These are phyloP conservation scores for Cryptococcus sp. DNA, from an alignment of 1,284 basidiomycete species.

Conservation along the genomic window DNA sequence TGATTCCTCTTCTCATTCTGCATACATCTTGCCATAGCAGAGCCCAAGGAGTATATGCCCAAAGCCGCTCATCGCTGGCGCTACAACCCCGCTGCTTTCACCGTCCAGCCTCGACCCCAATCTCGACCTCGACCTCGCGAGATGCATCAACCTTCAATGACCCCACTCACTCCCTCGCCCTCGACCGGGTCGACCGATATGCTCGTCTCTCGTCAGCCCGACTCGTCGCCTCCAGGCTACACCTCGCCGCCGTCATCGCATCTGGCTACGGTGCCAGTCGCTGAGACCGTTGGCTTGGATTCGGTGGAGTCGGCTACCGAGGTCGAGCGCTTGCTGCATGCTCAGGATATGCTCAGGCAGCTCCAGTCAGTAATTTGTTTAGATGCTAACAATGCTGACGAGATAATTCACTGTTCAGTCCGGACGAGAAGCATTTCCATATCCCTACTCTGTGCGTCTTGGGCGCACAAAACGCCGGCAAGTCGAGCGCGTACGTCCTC, in stretches of 20 bases:
- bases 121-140: background rate
- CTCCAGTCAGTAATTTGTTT: slow-evolving; percentile 3
- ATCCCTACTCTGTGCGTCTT: slow-evolving; percentile 21
- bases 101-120: background rate
- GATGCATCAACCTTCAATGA: background rate
- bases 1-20: too few relatives aligned
- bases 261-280: too few relatives aligned
- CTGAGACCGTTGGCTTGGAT: too few relatives aligned
- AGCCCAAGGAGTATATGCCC: too few relatives aligned
- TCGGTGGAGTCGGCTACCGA: too few relatives aligned
- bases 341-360: slow-evolving; percentile 12
- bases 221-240: background rate
- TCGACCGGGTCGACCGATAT: too few relatives aligned
- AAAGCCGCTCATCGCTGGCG: too few relatives aligned
- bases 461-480: slow-evolving; percentile 34
- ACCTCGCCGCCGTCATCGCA: too few relatives aligned
- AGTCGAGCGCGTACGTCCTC: slow-evolving; percentile 31
- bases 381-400: slow-evolving; percentile 1
- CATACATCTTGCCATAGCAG: too few relatives aligned
- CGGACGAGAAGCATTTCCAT: slow-evolving; percentile 11
- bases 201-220: slow-evolving; percentile 5
- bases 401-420: slow-evolving; percentile 7
- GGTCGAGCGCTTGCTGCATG: background rate
- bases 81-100: too few relatives aligned
- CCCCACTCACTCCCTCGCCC: slow-evolving; percentile 5